These are phyloP conservation scores for Osmozyma mogii DNA, from an alignment of 805 yeast genomes.

Conservation along the genomic window DNA sequence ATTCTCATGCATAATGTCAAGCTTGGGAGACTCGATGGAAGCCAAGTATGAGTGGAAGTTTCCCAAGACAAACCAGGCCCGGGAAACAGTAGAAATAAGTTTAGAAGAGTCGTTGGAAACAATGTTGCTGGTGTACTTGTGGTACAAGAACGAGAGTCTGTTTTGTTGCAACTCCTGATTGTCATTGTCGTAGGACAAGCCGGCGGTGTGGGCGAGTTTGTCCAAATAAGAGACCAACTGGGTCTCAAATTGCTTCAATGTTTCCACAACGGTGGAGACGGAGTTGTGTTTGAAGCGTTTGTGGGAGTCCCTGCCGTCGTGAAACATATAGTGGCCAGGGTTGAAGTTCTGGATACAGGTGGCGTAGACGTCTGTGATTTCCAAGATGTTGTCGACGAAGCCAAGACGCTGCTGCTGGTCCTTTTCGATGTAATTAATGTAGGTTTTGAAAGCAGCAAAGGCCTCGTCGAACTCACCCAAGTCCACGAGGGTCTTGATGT, in stretches of 20 bases:
- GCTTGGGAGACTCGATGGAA: slow-evolving; percentile 18
- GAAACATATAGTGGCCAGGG: slow-evolving; percentile 24
- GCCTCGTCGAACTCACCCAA: slow-evolving; percentile 36
- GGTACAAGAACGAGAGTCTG: slow-evolving; percentile 27
- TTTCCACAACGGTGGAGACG: slow-evolving; percentile 13
- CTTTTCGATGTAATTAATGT: slow-evolving; percentile 23
- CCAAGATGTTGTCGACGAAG: slow-evolving; percentile 21
- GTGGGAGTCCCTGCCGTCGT: slow-evolving; percentile 5
- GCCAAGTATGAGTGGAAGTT: slow-evolving; percentile 21
- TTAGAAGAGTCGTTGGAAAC: slow-evolving; percentile 19
- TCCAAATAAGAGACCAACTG: slow-evolving; percentile 19
- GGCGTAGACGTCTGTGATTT: slow-evolving; percentile 26
- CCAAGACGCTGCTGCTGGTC: slow-evolving; percentile 27
- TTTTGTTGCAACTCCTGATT: slow-evolving; percentile 7
- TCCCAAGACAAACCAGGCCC: slow-evolving; percentile 33
- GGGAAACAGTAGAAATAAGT: slow-evolving; percentile 21
- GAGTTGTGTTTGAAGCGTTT: slow-evolving; percentile 20
- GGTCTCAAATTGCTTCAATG: slow-evolving; percentile 11
- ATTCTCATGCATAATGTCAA: slow-evolving; percentile 11
- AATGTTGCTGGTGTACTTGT: slow-evolving; percentile 26
- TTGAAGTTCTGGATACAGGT: slow-evolving; percentile 27
- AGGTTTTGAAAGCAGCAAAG: slow-evolving; percentile 33
- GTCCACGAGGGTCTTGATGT: slow-evolving; percentile 25
- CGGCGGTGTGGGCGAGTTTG: slow-evolving; percentile 15
- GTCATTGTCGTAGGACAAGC: slow-evolving; percentile 22